Evolutionary conservation across 352 stramenopile genomes (phyloP), one percentile per base, ranked within the genome.

Genomic region (Globisporangium lucens): DNA sequence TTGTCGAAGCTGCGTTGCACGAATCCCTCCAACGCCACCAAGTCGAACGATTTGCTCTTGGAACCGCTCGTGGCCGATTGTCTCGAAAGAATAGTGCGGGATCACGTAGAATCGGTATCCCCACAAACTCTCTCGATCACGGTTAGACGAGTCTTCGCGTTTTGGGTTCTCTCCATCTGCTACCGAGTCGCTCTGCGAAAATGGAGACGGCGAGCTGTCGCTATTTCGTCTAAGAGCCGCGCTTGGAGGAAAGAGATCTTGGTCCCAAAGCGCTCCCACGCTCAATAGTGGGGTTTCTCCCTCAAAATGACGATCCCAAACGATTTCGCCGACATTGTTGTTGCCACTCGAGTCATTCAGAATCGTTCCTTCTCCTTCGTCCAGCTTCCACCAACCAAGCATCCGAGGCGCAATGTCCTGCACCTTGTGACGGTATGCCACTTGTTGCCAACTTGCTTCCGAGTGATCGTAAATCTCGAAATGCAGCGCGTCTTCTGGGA

Each of bases 71-170:
- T 83, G 80, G 15, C 82, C 80, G 43, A 92, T 77, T 13, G 79
- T 87, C 3, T 74, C 67, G 2, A 65, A 9, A 0, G 82, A 75
- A 67, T 85, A 94, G 66, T 94, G 86, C 1, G 82, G 84, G 30
- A 92, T 89, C 0, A 93, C 77, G 43, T 82, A 88, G 49, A 93
- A 91, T 10, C 77, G 77, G 60, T 90, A 94, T 3, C 86, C 86
- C 86, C 86, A 94, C 4, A 38, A 30, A 33, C 27, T 70, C 24
- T 61, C 47, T 51, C 24, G 56, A 1, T 20, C 59, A 13, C 24
- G 22, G 30, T 4, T 43, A 4, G 43, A 51, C 7, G 17, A 24
- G 43, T 55, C 15, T 33, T 52, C 33, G 2, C 7, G 13, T 33
- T 47, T 29, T 2, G 12, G n/a, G 4, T 15, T 15, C 68, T 63